A percentile compares a stretch with the other conserved stretches of the same genome.
Evolutionary conservation across 2,329 filamentous ascomycete genomes (phyloP).

Genomic region (Xylaria sp.): DNA sequence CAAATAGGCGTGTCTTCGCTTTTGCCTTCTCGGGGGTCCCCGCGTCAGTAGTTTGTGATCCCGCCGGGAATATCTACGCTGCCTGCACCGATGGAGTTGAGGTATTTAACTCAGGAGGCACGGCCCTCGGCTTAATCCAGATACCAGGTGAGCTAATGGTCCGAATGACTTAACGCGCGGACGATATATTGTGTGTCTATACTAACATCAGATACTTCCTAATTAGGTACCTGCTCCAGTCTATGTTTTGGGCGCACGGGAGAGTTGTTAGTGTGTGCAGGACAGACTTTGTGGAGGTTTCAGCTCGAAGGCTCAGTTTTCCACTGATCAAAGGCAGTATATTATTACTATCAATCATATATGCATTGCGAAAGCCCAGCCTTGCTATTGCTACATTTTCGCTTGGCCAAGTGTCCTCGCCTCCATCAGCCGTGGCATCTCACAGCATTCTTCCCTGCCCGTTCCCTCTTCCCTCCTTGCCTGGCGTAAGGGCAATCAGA

Average conservation of each 20-base stretch:
- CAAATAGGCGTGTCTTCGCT: conserved; percentile 59
- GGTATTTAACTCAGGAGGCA: conserved; percentile 52
- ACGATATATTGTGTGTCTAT: background rate
- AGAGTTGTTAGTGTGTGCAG: conserved; percentile 56
- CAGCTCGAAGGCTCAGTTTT: conserved; percentile 35
- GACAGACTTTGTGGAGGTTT: conserved; percentile 52
- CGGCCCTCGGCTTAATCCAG: conserved; percentile 50
- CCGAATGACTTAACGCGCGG: background rate
- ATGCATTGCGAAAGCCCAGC: background rate
- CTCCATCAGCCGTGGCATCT: background rate
- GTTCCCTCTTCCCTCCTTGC: no score
- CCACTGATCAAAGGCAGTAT: background rate
- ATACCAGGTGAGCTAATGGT: conserved; percentile 41
- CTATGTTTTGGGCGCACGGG: conserved; percentile 51
- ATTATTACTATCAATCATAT: background rate
- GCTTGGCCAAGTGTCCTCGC: background rate
- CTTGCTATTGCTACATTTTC: background rate
- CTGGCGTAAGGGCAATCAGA: background rate
- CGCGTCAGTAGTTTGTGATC: conserved; percentile 49
- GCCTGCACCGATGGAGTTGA: conserved; percentile 57
- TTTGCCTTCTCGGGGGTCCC: conserved; percentile 54
- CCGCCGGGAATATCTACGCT: conserved; percentile 52
- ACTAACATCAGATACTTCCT: background rate
- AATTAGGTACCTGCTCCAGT: conserved; percentile 48
- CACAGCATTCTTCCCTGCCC: background rate